Conservation (phyloP, 1,284 basidiomycete genomes). For the Fomitopsis betulina region DNA sequence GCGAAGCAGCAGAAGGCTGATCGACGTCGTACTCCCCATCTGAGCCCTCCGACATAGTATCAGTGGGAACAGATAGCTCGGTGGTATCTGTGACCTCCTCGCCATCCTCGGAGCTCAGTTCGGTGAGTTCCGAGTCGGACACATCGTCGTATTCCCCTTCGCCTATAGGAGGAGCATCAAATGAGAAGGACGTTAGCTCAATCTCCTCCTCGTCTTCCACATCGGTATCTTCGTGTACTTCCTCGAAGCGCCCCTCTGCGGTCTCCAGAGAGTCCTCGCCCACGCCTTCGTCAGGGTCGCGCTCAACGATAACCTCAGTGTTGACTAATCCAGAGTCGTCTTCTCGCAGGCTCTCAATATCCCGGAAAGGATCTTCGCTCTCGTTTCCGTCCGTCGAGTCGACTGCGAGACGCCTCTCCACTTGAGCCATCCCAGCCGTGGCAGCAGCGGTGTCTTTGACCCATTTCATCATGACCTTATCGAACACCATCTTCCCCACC, state of each 20-base stretch:
- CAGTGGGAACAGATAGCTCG: background rate
- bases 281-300: conserved; percentile 27
- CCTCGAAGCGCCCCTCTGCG: conserved; percentile 50
- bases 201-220: conserved; percentile 57
- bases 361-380: conserved; percentile 83
- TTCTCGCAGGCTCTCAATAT: conserved; percentile 78
- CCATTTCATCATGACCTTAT: conserved; percentile 79
- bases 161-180: conserved; percentile 47
- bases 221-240: conserved; percentile 38
- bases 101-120: conserved; percentile 15
- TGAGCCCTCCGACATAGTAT: background rate
- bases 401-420: conserved; percentile 29
- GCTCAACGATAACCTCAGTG: conserved; percentile 14
- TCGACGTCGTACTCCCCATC: conserved; percentile 8
- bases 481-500: conserved; percentile 85
- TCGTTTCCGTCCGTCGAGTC: conserved; percentile 36
- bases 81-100: conserved; percentile 14
- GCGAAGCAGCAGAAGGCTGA: background rate
- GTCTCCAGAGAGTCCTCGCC: conserved; percentile 23
- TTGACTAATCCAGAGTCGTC: conserved; percentile 31
- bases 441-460: conserved; percentile 51
- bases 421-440: conserved; percentile 27
- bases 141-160: conserved; percentile 12
- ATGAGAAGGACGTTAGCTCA: conserved; percentile 66
- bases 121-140: conserved; percentile 12